A percentile compares a stretch with the other conserved stretches of the same genome.
These are phyloP conservation scores for Penicillium manginii DNA, from an alignment of 495 filamentous ascomycete genomes.

Conservation along the genomic window DNA sequence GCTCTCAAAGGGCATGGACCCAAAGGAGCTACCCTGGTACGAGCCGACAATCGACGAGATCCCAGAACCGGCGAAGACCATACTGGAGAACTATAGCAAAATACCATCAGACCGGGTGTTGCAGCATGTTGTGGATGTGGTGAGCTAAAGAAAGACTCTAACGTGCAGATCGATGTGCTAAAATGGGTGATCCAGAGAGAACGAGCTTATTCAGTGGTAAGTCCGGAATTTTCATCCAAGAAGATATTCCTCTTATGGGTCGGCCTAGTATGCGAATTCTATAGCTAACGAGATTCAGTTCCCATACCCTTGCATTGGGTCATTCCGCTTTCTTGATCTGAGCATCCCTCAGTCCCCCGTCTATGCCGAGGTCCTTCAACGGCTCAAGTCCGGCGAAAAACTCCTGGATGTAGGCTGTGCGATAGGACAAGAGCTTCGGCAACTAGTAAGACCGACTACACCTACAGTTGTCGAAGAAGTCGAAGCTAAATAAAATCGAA, in stretches of 20 bases:
- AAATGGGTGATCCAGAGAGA: conserved; percentile 16
- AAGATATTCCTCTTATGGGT: no score
- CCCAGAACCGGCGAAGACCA: conserved; percentile 27
- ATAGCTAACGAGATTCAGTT: conserved; percentile 21
- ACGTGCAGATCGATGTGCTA: background rate
- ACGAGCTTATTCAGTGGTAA: conserved; percentile 27
- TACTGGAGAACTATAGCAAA: conserved; percentile 52
- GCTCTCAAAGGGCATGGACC: conserved; percentile 16
- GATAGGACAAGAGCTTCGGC: conserved; percentile 44
- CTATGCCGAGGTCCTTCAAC: conserved; percentile 44
- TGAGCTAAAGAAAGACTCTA: conserved; percentile 26
- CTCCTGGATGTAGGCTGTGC: conserved; percentile 49
- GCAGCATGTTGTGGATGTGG: conserved; percentile 50
- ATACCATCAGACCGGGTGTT: conserved; percentile 48
- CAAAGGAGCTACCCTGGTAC: conserved; percentile 24
- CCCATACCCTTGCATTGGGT: conserved; percentile 58
- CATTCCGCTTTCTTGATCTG: conserved; percentile 55
- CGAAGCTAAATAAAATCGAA: background rate
- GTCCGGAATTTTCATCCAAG: conserved; percentile 8
- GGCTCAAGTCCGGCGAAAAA: conserved; percentile 39
- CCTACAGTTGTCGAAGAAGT: background rate
- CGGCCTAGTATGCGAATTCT: background rate
- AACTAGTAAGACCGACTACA: conserved; percentile 24
- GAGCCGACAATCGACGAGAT: conserved; percentile 18
- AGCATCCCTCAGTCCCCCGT: conserved; percentile 32